These are phyloP conservation scores for Castanopsis chinensis DNA, from an alignment of 306 rosid species.

Conservation along the genomic window DNA sequence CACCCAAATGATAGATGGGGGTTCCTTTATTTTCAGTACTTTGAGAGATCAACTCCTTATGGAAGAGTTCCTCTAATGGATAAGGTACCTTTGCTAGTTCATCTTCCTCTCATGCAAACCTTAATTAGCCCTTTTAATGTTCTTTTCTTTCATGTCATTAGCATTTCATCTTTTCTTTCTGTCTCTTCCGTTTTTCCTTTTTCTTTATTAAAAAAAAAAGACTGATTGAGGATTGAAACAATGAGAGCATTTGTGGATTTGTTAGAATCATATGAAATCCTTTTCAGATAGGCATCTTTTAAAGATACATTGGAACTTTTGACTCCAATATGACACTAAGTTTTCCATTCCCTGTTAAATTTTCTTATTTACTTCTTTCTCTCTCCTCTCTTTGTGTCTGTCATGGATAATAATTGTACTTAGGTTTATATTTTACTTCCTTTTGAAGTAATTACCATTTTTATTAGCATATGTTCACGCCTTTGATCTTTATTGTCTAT, in stretches of 20 bases:
- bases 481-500: slow-evolving; percentile 23
- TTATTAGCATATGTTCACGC: slow-evolving; percentile 40
- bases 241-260: slow-evolving; percentile 7
- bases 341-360: slow-evolving; percentile 13
- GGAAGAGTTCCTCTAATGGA: slow-evolving; percentile 95
- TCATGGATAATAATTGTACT: neutral
- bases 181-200: slow-evolving; percentile 8
- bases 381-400: slow-evolving; percentile 4
- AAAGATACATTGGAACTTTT: slow-evolving; percentile 34
- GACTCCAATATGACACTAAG: slow-evolving; percentile 31
- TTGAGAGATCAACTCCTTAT: slow-evolving; percentile 93
- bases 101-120: slow-evolving; percentile 6
- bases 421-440: neutral
- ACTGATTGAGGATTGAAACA: slow-evolving; percentile 19
- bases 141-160: neutral
- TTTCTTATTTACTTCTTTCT: neutral
- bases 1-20: slow-evolving; percentile 74
- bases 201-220: neutral
- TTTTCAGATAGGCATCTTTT: slow-evolving; percentile 28
- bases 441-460: neutral
- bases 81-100: slow-evolving; percentile 48
- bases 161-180: slow-evolving; percentile 5
- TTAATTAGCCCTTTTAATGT: neutral
- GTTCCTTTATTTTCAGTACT: slow-evolving; percentile 64
- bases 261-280: slow-evolving; percentile 1